Evolutionary conservation across 2,329 filamentous ascomycete genomes (phyloP).

Genomic region (Curvularia spicifera): DNA sequence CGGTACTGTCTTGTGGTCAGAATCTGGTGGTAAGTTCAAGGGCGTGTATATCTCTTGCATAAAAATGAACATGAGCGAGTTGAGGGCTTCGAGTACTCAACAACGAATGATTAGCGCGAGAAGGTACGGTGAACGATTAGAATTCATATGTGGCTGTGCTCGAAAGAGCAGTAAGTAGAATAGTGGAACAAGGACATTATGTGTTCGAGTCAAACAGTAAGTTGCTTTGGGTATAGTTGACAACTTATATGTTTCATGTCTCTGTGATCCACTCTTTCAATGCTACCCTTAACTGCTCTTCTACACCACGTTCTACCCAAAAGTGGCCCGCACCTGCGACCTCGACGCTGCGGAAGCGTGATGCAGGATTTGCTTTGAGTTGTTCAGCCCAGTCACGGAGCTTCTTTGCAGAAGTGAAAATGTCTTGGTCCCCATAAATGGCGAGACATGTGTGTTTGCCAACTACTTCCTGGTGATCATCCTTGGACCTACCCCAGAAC

Average conservation of each 20-base stretch:
- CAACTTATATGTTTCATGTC: not conserved
- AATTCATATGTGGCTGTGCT: not conserved
- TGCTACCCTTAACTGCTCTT: constrained; percentile 48
- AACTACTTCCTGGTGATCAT: constrained; percentile 25
- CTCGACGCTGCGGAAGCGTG: constrained; percentile 52
- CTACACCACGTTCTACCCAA: constrained; percentile 53
- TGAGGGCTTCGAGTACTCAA: not conserved
- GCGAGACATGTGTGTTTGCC: constrained; percentile 61
- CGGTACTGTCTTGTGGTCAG: not conserved
- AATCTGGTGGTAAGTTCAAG: not conserved
- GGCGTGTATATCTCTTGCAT: not conserved
- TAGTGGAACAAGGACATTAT: not conserved
- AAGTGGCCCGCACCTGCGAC: constrained; percentile 60
- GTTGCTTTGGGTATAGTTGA: not conserved
- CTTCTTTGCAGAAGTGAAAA: constrained; percentile 71
- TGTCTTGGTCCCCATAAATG: constrained; percentile 76
- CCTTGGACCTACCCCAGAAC: constrained; percentile 34
- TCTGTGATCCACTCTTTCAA: constrained; percentile 51
- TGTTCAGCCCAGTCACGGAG: constrained; percentile 69
- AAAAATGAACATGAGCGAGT: not conserved
- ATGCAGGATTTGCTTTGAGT: constrained; percentile 50
- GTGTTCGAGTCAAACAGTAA: not conserved
- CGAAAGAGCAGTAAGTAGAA: not conserved
- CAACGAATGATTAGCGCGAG: not conserved
- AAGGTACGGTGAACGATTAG: not conserved